A percentile compares a stretch with the other conserved stretches of the same genome.
Evolutionary conservation across 495 filamentous ascomycete genomes (phyloP).

Genomic region (Penicillium atrosanguineum): DNA sequence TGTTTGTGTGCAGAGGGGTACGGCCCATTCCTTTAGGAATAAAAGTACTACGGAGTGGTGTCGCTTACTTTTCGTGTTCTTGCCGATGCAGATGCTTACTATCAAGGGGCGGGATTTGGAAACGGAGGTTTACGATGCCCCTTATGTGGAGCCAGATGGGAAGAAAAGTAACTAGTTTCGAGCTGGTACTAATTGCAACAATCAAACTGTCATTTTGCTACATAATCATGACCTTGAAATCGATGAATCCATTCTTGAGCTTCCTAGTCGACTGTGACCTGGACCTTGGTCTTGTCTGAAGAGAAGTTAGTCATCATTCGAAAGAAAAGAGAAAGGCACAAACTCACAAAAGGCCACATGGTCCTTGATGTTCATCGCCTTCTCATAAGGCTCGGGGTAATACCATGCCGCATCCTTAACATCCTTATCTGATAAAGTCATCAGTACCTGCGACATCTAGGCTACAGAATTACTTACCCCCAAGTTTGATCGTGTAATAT

Average conservation of each 20-base stretch:
- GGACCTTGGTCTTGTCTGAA: constrained; percentile 17
- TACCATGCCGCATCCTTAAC: constrained; percentile 66
- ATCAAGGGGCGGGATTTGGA: constrained; percentile 24
- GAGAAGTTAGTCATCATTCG: background rate
- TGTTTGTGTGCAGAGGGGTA: constrained; percentile 62
- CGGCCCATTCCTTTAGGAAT: constrained; percentile 67
- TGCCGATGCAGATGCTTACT: constrained; percentile 30
- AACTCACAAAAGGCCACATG: constrained; percentile 66
- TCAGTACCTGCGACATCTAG: background rate
- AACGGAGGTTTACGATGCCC: constrained; percentile 29
- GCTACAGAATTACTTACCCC: constrained; percentile 38
- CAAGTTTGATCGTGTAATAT: constrained; percentile 62
- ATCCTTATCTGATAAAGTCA: constrained; percentile 38
- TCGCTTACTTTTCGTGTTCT: constrained; percentile 52
- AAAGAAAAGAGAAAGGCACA: background rate
- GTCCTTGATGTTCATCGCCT: constrained; percentile 56
- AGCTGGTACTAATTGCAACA: too few relatives aligned
- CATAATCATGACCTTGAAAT: background rate
- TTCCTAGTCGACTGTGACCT: constrained; percentile 9
- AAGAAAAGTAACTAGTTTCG: background rate
- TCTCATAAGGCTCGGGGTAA: constrained; percentile 57
- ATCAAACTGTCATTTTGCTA: background rate
- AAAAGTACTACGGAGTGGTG: constrained; percentile 47
- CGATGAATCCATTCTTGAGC: background rate
- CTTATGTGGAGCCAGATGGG: constrained; percentile 11